A percentile compares a stretch with the other conserved stretches of the same genome.
Evolutionary conservation across 345 rosid genomes (phyloP).

Genomic region (Melaleuca quinquenervia): DNA sequence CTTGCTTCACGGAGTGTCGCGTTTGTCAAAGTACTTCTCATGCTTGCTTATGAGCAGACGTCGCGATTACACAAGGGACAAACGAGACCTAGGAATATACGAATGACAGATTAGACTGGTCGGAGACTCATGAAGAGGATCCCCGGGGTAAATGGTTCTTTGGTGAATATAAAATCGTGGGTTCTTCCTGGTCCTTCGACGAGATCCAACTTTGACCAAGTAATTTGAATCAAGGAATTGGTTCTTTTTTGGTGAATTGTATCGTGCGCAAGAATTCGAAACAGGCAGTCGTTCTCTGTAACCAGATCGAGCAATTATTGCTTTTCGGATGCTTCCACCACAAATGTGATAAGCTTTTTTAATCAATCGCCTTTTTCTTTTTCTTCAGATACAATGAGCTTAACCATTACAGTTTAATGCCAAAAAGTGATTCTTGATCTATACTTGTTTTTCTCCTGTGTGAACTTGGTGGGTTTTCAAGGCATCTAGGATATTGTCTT

Average conservation of each 20-base stretch:
- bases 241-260: neutral
- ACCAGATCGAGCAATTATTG: neutral
- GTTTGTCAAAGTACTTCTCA: neutral
- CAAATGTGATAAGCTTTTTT: neutral
- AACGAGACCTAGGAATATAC: neutral
- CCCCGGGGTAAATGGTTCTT: neutral
- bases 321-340: neutral
- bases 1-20: neutral
- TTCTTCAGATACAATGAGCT: neutral
- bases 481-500: neutral
- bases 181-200: neutral
- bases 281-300: neutral
- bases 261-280: neutral
- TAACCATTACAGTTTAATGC: neutral
- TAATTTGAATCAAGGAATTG: neutral
- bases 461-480: neutral
- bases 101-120: neutral
- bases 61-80: neutral
- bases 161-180: neutral
- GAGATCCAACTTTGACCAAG: neutral
- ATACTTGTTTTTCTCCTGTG: neutral
- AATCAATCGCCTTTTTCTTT: neutral
- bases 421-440: neutral
- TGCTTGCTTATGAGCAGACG: neutral
- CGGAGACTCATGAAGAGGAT: neutral